These are phyloP conservation scores for Raphidocelis subcapitata DNA, from an alignment of 139 green algal genomes.

Conservation along the genomic window DNA sequence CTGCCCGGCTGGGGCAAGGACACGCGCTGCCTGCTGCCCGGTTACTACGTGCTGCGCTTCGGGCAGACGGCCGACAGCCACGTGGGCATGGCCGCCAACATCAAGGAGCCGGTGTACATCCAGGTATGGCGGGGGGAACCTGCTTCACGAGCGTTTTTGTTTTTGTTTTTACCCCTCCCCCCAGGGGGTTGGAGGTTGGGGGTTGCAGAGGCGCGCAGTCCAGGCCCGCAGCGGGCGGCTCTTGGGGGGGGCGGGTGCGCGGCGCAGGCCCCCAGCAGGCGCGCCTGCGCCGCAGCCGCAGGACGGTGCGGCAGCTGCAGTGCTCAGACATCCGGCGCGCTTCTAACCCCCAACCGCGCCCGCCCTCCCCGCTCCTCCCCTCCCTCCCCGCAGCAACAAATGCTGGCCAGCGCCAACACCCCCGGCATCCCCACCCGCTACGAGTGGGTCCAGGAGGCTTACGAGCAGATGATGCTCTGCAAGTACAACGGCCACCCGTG, in stretches of 20 bases:
- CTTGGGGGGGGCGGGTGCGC: too few species aligned
- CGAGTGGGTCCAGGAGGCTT: constrained; percentile 20
- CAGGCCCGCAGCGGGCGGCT: too few species aligned
- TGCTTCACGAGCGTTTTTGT: too few species aligned
- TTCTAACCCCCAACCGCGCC: too few species aligned
- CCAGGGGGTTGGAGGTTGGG: too few species aligned
- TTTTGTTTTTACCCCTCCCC: too few species aligned
- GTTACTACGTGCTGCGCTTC: constrained; percentile 27
- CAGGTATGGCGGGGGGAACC: constrained; percentile 7
- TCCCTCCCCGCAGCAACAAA: constrained; percentile 9
- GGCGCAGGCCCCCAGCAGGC: too few species aligned
- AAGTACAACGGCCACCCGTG: constrained; percentile 25
- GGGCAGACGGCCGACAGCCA: neutral
- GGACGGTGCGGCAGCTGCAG: too few species aligned
- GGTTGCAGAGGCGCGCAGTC: too few species aligned
- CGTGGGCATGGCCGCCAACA: neutral
- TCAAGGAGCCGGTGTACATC: constrained; percentile 23
- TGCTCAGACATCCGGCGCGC: too few species aligned
- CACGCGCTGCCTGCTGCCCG: constrained; percentile 16
- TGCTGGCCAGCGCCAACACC: constrained; percentile 12
- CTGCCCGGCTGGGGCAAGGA: constrained; percentile 16
- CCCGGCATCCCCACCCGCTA: constrained; percentile 5
- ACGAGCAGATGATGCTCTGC: constrained; percentile 29
- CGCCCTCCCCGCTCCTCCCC: too few species aligned
- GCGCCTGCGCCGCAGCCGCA: too few species aligned